A percentile compares a stretch with the other conserved stretches of the same genome.
phyloP scores from a whole-genome alignment of 2,329 filamentous ascomycete genomes.

The Neobulgaria alba region DNA sequence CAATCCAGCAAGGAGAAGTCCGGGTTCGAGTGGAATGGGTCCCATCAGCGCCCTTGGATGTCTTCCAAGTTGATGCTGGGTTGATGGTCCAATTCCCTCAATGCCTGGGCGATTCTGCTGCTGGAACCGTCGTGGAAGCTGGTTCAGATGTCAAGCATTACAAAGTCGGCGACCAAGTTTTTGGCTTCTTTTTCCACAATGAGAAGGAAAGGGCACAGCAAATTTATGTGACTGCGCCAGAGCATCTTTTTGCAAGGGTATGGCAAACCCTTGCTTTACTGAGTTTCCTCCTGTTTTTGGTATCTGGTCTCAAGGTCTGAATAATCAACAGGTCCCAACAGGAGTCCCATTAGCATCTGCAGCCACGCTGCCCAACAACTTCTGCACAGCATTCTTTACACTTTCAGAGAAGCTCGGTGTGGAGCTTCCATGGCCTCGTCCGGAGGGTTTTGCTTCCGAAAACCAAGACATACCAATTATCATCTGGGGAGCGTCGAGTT shows the following conservation, averaged over 20 bases:
- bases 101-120: conserved; percentile 42
- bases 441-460: neutral
- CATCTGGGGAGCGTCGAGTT: conserved; percentile 30
- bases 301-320: too few relatives aligned
- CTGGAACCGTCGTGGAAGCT: conserved; percentile 43
- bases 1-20: conserved; percentile 35
- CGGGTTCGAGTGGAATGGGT: conserved; percentile 48
- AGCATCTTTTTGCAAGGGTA: conserved; percentile 38
- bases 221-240: conserved; percentile 44
- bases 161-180: conserved; percentile 43
- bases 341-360: conserved; percentile 37
- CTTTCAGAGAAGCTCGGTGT: conserved; percentile 42
- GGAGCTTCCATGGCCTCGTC: conserved; percentile 45
- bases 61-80: conserved; percentile 53
- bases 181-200: conserved; percentile 43
- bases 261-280: too few relatives aligned
- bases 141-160: conserved; percentile 37
- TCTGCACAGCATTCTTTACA: conserved; percentile 51
- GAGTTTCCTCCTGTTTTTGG: too few relatives aligned
- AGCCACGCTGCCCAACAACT: conserved; percentile 44
- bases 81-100: conserved; percentile 43
- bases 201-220: conserved; percentile 45
- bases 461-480: conserved; percentile 29
- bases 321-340: conserved; percentile 35
- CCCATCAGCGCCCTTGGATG: conserved; percentile 50